phyloP scores from a whole-genome alignment of 495 filamentous ascomycete genomes.

The Rhizodiscina lignyota region DNA sequence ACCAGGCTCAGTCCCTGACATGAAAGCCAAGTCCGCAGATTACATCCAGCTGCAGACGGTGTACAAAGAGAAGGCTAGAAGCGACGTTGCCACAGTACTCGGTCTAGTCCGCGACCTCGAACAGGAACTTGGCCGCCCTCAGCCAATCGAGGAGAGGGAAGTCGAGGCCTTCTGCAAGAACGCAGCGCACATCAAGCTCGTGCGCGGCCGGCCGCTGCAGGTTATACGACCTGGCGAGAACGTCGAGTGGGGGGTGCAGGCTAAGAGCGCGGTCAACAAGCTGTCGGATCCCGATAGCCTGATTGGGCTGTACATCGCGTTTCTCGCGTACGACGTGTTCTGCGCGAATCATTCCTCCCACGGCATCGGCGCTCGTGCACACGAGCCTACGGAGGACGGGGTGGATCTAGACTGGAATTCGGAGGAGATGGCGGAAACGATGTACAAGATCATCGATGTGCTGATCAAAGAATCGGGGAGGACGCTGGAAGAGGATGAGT shows the following conservation, averaged over 20 bases:
- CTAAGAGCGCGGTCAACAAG: constrained; percentile 15
- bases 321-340: constrained; percentile 44
- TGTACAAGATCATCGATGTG: constrained; percentile 28
- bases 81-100: constrained; percentile 64
- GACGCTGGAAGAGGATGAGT: constrained; percentile 24
- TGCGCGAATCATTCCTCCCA: constrained; percentile 21
- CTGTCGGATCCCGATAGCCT: constrained; percentile 37
- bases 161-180: constrained; percentile 94
- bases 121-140: constrained; percentile 25
- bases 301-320: constrained; percentile 63
- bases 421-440: no score
- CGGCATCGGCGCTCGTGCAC: no score
- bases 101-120: constrained; percentile 47
- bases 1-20: constrained; percentile 81
- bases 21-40: constrained; percentile 89
- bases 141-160: constrained; percentile 47
- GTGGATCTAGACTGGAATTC: no score
- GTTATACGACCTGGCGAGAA: constrained; percentile 21
- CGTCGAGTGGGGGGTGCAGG: constrained; percentile 18
- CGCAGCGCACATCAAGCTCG: constrained; percentile 79
- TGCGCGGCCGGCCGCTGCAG: constrained; percentile 44
- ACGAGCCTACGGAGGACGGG: no score
- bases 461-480: constrained; percentile 30
- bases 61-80: constrained; percentile 77
- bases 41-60: constrained; percentile 87